Conservation (phyloP, 2,329 filamentous ascomycete species). For the Penicillium sp. region DNA sequence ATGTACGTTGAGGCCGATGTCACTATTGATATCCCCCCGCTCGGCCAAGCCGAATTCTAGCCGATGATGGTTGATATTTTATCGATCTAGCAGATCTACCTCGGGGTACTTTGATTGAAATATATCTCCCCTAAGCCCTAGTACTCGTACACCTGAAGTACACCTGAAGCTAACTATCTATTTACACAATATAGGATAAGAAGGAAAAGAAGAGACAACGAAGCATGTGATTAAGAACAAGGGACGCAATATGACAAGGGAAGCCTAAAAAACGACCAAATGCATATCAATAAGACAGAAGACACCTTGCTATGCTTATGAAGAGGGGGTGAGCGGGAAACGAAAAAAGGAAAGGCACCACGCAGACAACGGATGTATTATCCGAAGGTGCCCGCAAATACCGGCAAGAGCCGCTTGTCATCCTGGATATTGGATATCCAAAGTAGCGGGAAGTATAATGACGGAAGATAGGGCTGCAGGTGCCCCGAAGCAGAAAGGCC, state of each 20-base stretch:
- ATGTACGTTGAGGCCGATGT: neutral
- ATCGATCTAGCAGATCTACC: neutral
- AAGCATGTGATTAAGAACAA: neutral
- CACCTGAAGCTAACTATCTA: neutral
- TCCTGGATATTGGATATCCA: slow-evolving; percentile 7
- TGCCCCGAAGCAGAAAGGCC: slow-evolving; percentile 11
- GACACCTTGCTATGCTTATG: slow-evolving; percentile 9
- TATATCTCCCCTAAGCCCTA: neutral
- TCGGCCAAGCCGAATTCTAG: neutral
- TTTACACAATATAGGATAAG: neutral
- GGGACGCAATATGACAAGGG: neutral
- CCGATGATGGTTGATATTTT: neutral
- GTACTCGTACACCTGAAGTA: neutral
- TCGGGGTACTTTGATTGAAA: neutral
- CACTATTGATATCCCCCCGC: neutral
- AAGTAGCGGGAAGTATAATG: slow-evolving; percentile 8
- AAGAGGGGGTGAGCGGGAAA: neutral
- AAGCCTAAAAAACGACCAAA: neutral
- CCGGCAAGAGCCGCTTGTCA: slow-evolving; percentile 16
- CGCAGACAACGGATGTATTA: neutral
- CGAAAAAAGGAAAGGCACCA: neutral
- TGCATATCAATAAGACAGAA: neutral
- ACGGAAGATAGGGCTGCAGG: slow-evolving; percentile 14
- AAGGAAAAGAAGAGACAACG: neutral
- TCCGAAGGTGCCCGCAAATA: slow-evolving; percentile 4